Conservation (phyloP, 306 rosid genomes). For the Corylus heterophylla region DNA sequence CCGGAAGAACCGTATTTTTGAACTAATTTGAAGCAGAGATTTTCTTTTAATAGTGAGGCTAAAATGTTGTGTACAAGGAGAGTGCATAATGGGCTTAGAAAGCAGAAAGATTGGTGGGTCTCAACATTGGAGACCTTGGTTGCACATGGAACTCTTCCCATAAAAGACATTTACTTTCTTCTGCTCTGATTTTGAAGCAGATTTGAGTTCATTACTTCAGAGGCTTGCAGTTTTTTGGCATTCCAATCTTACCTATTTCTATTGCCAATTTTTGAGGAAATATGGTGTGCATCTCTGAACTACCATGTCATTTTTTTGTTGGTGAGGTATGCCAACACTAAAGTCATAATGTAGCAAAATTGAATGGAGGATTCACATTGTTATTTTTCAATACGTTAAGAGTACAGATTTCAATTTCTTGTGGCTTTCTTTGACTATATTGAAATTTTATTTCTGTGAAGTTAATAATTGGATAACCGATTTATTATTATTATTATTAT, state of each 20-base stretch:
- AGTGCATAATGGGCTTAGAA: too few relatives aligned
- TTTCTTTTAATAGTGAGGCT: too few relatives aligned
- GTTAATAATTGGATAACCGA: not conserved
- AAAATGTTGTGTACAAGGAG: too few relatives aligned
- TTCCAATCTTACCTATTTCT: not conserved
- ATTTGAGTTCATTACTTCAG: not conserved
- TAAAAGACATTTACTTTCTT: not conserved
- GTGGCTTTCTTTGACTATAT: not conserved
- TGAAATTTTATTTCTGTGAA: not conserved
- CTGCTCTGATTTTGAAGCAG: not conserved
- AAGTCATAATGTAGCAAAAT: not conserved
- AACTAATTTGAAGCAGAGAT: not conserved
- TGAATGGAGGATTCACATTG: not conserved
- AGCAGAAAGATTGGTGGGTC: not conserved
- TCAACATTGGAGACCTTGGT: constrained; percentile 4
- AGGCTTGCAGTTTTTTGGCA: not conserved
- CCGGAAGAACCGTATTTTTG: not conserved
- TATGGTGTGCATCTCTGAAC: not conserved
- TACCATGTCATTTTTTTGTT: not conserved
- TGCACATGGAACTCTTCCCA: not conserved
- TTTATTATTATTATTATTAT: too few relatives aligned
- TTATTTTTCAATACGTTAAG: not conserved
- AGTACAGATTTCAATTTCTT: not conserved
- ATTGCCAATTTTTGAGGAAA: not conserved
- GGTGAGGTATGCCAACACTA: not conserved